Evolutionary conservation across 768 basidiomycete species (phyloP), one percentile per base, ranked within the genome.

Genomic region (Hericium coralloides): DNA sequence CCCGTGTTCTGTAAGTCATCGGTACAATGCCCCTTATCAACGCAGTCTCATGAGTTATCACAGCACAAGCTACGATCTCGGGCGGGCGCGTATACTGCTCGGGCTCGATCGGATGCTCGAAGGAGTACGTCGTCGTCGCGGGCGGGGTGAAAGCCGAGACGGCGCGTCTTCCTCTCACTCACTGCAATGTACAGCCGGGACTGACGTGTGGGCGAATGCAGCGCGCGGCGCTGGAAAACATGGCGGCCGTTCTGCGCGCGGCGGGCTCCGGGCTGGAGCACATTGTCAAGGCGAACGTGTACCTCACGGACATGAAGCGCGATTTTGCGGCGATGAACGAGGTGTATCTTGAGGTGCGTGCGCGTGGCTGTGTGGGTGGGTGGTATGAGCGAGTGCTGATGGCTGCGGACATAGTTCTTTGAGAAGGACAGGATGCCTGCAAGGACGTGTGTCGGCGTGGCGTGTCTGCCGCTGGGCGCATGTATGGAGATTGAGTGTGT

Each of bases 401-500:
- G 3, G 20, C 12, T 38, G 23, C 14, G 14, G 18, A 12, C 37
- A 26, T 55, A 83, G 82, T 81, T 78, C 63, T 81, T 83, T 55
- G 64, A 72, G 18, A 66, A 66, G 53, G 68, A 68, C 12, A 71
- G 66, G 22, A 68, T 79, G 59, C 83, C 81, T 15, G 80, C 82
- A 5, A 72, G 82, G 47, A 83, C 82, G 31, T 82, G 81, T 64
- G 66, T 85, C 15, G 82, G 79, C 7, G 82, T 83, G 12, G 74
- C 73, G 3, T 64, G 70, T 10, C 73, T 85, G 37, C 81, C 83
- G 1, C 41, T 78, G 56, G 76, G 78, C 12, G 79, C 78, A 9
- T 76, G 74, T 55, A 74, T 85, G 38, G 83, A 85, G 72, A 76
- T 85, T 37, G 83, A 84, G 59, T 84, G 81, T 61, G 71, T 81